Evolutionary conservation across 805 yeast genomes (phyloP), one percentile per base, ranked within the genome.

Genomic region (Barnettozyma populi): DNA sequence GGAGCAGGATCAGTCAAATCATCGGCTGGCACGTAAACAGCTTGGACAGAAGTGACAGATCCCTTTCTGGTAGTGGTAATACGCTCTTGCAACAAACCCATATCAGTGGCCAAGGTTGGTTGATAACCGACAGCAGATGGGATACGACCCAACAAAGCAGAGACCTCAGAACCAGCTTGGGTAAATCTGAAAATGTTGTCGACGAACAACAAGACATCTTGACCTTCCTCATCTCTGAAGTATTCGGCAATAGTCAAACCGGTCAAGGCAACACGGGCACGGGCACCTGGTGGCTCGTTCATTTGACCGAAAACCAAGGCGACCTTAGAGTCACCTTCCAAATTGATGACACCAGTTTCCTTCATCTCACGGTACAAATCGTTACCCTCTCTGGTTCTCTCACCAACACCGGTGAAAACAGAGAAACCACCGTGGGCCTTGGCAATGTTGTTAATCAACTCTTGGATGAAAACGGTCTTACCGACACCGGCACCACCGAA

Each of bases 401-500:
- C 99, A 84, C 99, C 99, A 76, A 92, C 99, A 90, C 99, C 99
- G 68, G 97, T 86, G 86, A 92, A 92, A 63, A 92, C 98, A 51
- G 98, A 92, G 95, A 92, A 92, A 86, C 98, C 98, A 89, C 98
- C 99, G 76, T 92, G 98, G 69, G 99, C 98, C 83, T 92, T 94
- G 73, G 99, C 99, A 70, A 92, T 94, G 84, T 92, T 92, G 90
- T 94, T 92, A 76, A 92, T 92, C 80, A 92, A 84, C 80, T 92
- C 99, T 82, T 92, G 99, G 78, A 92, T 92, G 79, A 92, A 92
- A 58, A 92, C 99, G 75, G 99, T 92, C 79, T 92, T 92, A 79
- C 99, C 99, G 87, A 92, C 99, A 92, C 99, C 99, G 75, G 99
- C 99, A 92, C 99, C 99, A 82, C 99, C 99, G 86, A 92, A 92